Evolutionary conservation across 208 protist species (phyloP), one percentile per base, ranked within the genome.

Genomic region (Crithidia brevicula): DNA sequence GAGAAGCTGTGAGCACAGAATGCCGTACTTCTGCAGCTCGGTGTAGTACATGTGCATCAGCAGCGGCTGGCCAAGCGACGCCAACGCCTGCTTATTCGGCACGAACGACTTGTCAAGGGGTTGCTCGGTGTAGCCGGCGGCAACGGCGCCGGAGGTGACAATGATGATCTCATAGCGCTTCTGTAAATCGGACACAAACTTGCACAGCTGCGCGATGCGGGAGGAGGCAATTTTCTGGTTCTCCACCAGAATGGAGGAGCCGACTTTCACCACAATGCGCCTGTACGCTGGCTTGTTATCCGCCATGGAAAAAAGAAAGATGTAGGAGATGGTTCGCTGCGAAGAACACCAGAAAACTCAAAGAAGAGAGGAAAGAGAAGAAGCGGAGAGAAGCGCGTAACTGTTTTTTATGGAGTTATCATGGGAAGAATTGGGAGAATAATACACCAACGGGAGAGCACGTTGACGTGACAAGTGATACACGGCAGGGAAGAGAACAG

Each of bases 201-300:
- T 77, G 52, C 87, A 85, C 11, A 96, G 71, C 36, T 74, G 56
- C 10, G 57, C 78, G 43, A 94, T 78, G 28, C 88, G 81, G 5
- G 61, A 62, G 11, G 87, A 69, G 28, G 72, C 64, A 31, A 79
- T 62, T 36, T 85, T 70, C 27, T 82, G 74, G 43, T 77, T 66
- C 28, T 88, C 76, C 13, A 79, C 74, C 4, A 88, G 72, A 53
- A 96, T 80, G 20, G 82, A 77, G 38, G 77, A 79, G 43, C 89
- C 89, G 0, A 86, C 78, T 50, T 95, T 95, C 27, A 95, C 53
- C 23, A 95, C 74, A 31, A 95, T 82, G 20, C 85, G 76, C 43
- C 79, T 89, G 40, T 61, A 61, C n/a, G 75, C 68, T 30, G 66
- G 60, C 33, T 57, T 47, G 33, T 49, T 36, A 20, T 71, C 69